These are phyloP conservation scores for Butyriboletus appendiculatus DNA, from an alignment of 1,284 basidiomycete species.

Conservation along the genomic window DNA sequence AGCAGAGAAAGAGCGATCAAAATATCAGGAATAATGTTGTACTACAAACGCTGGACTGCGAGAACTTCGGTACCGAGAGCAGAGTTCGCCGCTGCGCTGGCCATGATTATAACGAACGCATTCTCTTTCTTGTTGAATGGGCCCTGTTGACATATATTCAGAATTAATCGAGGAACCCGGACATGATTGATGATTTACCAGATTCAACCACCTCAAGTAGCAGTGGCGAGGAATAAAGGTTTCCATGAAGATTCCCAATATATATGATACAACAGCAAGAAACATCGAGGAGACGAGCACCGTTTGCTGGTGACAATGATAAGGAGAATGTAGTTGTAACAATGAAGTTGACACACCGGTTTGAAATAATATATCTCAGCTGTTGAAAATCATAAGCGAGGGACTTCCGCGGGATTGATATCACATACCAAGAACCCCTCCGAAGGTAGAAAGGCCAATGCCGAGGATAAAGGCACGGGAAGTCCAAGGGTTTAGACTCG, in stretches of 20 bases:
- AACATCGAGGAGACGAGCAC: conserved; percentile 52
- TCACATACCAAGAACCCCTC: conserved; percentile 46
- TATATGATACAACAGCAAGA: conserved; percentile 48
- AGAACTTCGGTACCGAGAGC: conserved; percentile 69
- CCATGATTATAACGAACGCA: conserved; percentile 65
- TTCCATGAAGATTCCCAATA: conserved; percentile 44
- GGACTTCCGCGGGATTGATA: background rate
- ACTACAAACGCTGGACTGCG: conserved; percentile 57
- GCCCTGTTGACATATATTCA: conserved; percentile 6
- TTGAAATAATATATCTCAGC: conserved; percentile 65
- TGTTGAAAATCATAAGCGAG: conserved; percentile 6
- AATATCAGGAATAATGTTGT: conserved; percentile 58
- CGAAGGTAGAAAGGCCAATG: conserved; percentile 58
- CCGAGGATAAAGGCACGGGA: conserved; percentile 59
- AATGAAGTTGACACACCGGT: conserved; percentile 35
- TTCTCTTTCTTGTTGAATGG: conserved; percentile 52
- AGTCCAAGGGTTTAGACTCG: conserved; percentile 55
- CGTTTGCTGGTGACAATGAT: conserved; percentile 38
- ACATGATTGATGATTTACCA: conserved; percentile 35
- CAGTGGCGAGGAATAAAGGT: conserved; percentile 48
- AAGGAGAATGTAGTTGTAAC: background rate
- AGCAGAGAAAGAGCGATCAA: background rate
- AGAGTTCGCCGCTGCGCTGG: conserved; percentile 62
- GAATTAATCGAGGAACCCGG: conserved; percentile 25
- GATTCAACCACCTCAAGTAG: conserved; percentile 55